phyloP scores from a whole-genome alignment of 2,329 filamentous ascomycete genomes.

The Aspergillus proliferans region DNA sequence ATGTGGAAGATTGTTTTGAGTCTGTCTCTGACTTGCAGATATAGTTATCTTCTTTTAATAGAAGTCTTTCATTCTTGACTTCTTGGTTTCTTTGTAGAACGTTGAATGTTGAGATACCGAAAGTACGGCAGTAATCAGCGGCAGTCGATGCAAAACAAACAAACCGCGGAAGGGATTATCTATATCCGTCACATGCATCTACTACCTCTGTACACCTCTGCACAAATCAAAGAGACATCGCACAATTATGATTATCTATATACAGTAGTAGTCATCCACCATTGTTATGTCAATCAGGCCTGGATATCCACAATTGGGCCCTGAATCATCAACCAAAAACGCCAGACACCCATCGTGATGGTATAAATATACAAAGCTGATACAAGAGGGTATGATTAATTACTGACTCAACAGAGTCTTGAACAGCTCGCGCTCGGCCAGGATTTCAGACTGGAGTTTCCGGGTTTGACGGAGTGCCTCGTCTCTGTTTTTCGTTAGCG shows the following conservation, averaged over 20 bases:
- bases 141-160: not conserved
- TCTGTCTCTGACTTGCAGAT: no score
- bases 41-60: no score
- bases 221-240: not conserved
- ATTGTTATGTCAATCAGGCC: no score
- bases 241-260: not conserved
- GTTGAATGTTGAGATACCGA: not conserved
- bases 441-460: conserved; percentile 61
- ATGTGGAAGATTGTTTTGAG: no score
- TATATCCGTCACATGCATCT: not conserved
- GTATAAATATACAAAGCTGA: conserved; percentile 1
- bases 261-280: not conserved
- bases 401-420: conserved; percentile 40
- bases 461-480: conserved; percentile 66
- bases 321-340: not conserved
- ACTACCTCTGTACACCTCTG: not conserved
- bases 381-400: conserved; percentile 1
- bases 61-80: no score
- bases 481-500: conserved; percentile 46
- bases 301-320: no score
- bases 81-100: no score
- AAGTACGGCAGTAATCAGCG: not conserved
- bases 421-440: conserved; percentile 57
- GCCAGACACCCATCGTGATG: not conserved
- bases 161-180: not conserved